phyloP scores from a whole-genome alignment of 2,329 filamentous ascomycete species.

The Fusarium nanum region DNA sequence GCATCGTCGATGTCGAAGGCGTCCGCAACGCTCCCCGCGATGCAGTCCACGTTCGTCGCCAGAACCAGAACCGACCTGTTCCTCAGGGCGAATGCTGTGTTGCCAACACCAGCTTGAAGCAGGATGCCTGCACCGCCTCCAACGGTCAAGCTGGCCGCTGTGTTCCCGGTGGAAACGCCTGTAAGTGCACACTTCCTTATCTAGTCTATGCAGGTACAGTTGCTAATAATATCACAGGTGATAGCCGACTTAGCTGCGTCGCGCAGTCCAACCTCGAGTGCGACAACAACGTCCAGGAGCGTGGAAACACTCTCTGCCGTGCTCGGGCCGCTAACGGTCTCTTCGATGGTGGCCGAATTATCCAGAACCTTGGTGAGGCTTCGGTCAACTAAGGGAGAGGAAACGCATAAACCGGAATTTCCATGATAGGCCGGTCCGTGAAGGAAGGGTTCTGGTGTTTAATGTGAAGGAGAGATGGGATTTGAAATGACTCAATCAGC shows the following conservation, averaged over 20 bases:
- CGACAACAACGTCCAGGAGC: conserved; percentile 6
- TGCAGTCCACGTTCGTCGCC: background rate
- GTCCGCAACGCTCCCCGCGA: conserved; percentile 16
- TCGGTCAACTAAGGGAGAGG: background rate
- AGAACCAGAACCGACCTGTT: conserved; percentile 13
- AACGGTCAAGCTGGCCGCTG: conserved; percentile 12
- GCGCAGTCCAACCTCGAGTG: conserved; percentile 11
- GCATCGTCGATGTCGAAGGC: conserved; percentile 12
- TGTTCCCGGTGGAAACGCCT: conserved; percentile 19
- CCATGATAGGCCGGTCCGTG: background rate
- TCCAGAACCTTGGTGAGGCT: conserved; percentile 19
- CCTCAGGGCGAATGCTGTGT: conserved; percentile 13
- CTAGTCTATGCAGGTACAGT: background rate
- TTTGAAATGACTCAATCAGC: conserved; percentile 1
- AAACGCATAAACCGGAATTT: background rate
- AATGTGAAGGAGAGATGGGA: background rate
- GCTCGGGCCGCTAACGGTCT: conserved; percentile 1
- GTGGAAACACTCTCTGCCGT: conserved; percentile 16
- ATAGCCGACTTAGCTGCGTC: conserved; percentile 8
- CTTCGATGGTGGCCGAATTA: conserved; percentile 10
- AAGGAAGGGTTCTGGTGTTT: background rate
- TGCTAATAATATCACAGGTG: conserved; percentile 1
- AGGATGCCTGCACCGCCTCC: conserved; percentile 11
- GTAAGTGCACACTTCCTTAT: background rate
- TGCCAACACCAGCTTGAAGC: conserved; percentile 24